Percentiles rank a stretch among this genome's conserved stretches.
Conservation (phyloP, 257 asterid genomes). For the Solanum appendiculatum region DNA sequence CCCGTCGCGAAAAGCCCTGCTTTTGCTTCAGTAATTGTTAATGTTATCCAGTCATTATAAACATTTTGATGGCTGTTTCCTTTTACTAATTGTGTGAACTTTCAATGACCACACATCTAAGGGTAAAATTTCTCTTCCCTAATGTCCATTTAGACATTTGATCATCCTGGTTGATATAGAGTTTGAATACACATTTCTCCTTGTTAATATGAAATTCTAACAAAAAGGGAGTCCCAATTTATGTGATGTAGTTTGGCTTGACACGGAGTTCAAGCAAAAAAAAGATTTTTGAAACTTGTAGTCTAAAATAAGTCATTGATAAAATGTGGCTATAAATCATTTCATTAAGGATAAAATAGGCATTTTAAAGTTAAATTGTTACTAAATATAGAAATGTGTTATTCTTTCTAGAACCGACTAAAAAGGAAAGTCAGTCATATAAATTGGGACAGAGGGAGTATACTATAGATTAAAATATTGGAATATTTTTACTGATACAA, state of each 20-base stretch:
- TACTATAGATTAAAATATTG: not conserved
- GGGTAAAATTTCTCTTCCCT: not conserved
- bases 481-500: not conserved
- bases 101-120: not conserved
- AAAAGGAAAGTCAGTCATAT: no score
- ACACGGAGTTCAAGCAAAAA: no score
- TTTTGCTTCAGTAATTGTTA: not conserved
- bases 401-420: no score
- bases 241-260: no score
- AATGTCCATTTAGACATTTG: not conserved
- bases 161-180: not conserved
- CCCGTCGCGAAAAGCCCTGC: not conserved
- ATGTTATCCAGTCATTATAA: not conserved
- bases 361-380: no score
- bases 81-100: not conserved
- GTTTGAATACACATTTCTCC: not conserved
- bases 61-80: not conserved
- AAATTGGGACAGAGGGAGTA: no score
- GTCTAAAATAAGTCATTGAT: no score
- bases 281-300: no score
- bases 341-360: no score
- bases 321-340: no score
- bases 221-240: not conserved
- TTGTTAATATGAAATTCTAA: not conserved
- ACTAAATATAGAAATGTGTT: no score